A percentile compares a stretch with the other conserved stretches of the same genome.
Conservation (phyloP, 1,284 basidiomycete species). For the Papiliotrema nemorosa region DNA sequence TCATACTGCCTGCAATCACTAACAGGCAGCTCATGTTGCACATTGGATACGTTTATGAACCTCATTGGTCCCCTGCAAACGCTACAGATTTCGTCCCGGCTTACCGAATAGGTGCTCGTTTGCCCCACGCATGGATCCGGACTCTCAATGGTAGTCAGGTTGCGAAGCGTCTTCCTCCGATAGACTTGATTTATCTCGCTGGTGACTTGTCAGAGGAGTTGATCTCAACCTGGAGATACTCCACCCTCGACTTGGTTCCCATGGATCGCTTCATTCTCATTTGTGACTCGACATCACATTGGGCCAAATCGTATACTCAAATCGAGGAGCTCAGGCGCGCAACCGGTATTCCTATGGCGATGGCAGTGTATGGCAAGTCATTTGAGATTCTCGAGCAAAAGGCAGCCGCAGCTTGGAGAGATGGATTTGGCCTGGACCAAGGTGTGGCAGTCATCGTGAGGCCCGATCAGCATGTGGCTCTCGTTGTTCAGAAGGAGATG, state of each 20-base stretch:
- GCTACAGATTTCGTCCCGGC: slow-evolving; percentile 13
- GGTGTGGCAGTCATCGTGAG: background rate
- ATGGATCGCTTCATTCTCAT: slow-evolving; percentile 11
- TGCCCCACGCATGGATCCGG: slow-evolving; percentile 22
- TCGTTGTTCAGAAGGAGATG: no score
- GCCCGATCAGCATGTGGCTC: background rate
- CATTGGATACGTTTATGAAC: slow-evolving; percentile 27
- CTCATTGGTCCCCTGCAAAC: slow-evolving; percentile 8
- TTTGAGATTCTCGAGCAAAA: no score
- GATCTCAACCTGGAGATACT: slow-evolving; percentile 14
- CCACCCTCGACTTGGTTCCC: slow-evolving; percentile 16
- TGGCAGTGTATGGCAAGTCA: background rate
- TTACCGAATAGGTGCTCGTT: slow-evolving; percentile 17
- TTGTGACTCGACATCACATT: background rate
- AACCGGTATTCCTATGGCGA: background rate
- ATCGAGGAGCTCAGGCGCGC: background rate
- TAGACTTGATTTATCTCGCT: slow-evolving; percentile 18
- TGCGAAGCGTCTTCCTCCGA: slow-evolving; percentile 2
- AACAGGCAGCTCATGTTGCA: slow-evolving; percentile 25
- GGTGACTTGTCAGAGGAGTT: slow-evolving; percentile 12
- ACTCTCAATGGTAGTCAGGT: slow-evolving; percentile 1
- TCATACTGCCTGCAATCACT: background rate
- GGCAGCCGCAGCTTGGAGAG: no score
- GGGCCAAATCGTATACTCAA: background rate
- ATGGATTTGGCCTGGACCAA: background rate